Base-by-base conservation (phyloP, 176 grass and related monocot species). In the Ensete ventricosum region DNA sequence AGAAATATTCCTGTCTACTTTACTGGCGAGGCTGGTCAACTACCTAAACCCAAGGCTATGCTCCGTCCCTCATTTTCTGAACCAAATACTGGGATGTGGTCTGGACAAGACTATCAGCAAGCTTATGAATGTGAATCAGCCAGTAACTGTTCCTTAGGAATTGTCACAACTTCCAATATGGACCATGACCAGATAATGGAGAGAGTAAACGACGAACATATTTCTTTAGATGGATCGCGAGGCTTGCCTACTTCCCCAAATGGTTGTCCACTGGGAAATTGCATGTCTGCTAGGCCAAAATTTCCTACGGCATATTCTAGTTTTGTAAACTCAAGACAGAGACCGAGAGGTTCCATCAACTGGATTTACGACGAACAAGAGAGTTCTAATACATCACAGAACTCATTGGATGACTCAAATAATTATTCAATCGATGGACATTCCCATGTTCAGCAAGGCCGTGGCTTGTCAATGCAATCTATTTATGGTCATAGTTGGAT, bases 1-100 rank as follows among this genome's bases (percentile, higher is more conserved):
- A 75, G 69, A 80, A 83, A 83, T 96, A 78, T 84, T 84, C 55
- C 62, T 57, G 72, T 73, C 52, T 73, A 73, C 53, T 26, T 55
- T 55, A 22, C 12, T 2, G 52, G 21, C 13, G 72, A 73, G 16
- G 1, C 24, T 73, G 72, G 19, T 29, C 72, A 73, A 55, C 16
- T 12, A 27, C 12, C 11, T 9, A 14, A 16, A 52, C 11, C 53
- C 4, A 27, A 29, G 23, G 52, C 50, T 55, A 73, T 73, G 53
- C 72, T 73, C 13, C 72, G 53, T 73, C 9, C 72, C 22, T 6
- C 72, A 57, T 54, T 52, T 51, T 50, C 50, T 73, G 13, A 29
- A 55, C 52, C 12, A 27, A 55, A 16, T 55, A 1, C n/a, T 26
- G 11, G 52, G 26, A 26, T 55, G 11, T 27, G 14, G 53, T 27